A percentile compares a stretch with the other conserved stretches of the same genome.
phyloP scores from a whole-genome alignment of 257 asterid species.

The Solanum chmielewskii region DNA sequence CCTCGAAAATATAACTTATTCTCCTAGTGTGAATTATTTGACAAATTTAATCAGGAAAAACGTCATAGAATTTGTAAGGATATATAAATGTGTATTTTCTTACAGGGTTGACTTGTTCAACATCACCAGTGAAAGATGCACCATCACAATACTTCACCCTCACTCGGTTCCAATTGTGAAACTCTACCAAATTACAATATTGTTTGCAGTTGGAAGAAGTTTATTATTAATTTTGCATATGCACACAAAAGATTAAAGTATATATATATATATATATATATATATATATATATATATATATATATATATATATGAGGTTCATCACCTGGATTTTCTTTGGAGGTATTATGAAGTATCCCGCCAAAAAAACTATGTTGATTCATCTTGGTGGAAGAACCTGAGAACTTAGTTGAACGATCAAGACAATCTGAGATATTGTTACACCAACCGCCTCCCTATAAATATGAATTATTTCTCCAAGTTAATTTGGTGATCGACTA shows the following conservation, averaged over 20 bases:
- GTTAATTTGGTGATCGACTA: not conserved
- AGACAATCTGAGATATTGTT: not conserved
- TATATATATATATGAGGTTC: not conserved
- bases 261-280: too few relatives aligned
- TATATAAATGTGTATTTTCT: not conserved
- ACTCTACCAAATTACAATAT: slow-evolving; percentile 19
- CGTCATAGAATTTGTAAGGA: not conserved
- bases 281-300: not conserved
- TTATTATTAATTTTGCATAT: not conserved
- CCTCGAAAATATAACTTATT: slow-evolving; percentile 22
- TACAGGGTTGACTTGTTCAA: slow-evolving; percentile 65
- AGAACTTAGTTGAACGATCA: not conserved
- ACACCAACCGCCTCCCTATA: not conserved
- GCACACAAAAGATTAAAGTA: not conserved
- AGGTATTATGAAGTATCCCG: slow-evolving; percentile 53
- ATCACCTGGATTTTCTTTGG: slow-evolving; percentile 56
- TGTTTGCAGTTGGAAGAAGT: not conserved
- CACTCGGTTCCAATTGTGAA: slow-evolving; percentile 69
- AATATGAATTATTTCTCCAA: not conserved
- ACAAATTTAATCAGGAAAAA: not conserved
- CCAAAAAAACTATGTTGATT: slow-evolving; percentile 27
- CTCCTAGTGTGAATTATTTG: not conserved
- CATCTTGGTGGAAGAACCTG: slow-evolving; percentile 51
- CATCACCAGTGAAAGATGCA: slow-evolving; percentile 71
- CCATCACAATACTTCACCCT: slow-evolving; percentile 83